Evolutionary conservation across 2,329 filamentous ascomycete species (phyloP).

Genomic region (Dactylella cylindrospora): DNA sequence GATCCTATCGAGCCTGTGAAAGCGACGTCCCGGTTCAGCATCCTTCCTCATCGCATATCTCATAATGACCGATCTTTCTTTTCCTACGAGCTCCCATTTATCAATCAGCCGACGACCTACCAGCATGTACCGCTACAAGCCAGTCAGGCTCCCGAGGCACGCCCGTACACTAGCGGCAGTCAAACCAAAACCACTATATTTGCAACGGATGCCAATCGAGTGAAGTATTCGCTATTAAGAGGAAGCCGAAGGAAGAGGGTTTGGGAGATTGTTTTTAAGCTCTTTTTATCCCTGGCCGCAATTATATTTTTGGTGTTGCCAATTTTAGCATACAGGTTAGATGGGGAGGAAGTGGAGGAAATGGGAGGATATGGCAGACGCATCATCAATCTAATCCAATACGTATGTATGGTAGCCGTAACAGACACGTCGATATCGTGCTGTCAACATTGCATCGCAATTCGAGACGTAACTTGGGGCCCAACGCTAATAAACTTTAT

Average conservation of each 20-base stretch:
- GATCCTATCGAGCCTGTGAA: conserved; percentile 4
- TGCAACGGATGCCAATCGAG: conserved; percentile 22
- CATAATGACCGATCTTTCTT: conserved; percentile 17
- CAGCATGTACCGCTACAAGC: conserved; percentile 13
- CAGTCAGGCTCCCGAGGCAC: conserved; percentile 14
- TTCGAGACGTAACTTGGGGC: too few species aligned
- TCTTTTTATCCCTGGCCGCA: conserved; percentile 24
- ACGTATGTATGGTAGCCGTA: conserved; percentile 27
- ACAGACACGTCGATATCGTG: too few species aligned
- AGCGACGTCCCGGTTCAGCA: conserved; percentile 15
- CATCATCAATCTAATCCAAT: conserved; percentile 32
- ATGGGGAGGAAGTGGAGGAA: conserved; percentile 22
- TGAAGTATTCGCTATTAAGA: conserved; percentile 30
- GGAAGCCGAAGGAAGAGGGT: conserved; percentile 24
- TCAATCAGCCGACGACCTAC: conserved; percentile 12
- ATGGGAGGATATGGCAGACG: conserved; percentile 23
- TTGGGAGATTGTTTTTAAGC: conserved; percentile 32
- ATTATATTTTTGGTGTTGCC: conserved; percentile 33
- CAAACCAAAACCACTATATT: conserved; percentile 33
- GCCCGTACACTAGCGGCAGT: conserved; percentile 24
- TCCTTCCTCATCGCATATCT: conserved; percentile 21
- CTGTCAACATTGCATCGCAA: too few species aligned
- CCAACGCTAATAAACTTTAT: background rate
- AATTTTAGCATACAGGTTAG: conserved; percentile 21
- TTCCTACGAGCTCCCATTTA: conserved; percentile 23